These are phyloP conservation scores for Saksenaea vasiformis DNA, from an alignment of 371 early-diverging fungal species.

Conservation along the genomic window DNA sequence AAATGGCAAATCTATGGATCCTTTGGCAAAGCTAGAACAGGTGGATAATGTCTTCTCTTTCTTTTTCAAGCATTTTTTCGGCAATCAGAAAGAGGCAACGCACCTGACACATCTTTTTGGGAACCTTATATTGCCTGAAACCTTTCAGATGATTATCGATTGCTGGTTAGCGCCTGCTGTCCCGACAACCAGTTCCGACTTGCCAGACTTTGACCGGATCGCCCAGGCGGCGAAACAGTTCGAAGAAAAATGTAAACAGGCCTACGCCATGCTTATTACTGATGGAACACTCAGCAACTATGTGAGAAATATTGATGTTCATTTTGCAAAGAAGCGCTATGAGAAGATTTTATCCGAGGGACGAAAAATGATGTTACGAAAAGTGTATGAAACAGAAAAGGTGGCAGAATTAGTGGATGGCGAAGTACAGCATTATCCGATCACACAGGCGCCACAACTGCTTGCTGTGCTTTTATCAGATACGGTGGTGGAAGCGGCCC, in stretches of 20 bases:
- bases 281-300: conserved; percentile 9
- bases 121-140: conserved; percentile 22
- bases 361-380: conserved; percentile 43
- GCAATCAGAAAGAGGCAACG: not conserved
- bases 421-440: conserved; percentile 20
- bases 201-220: conserved; percentile 11
- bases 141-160: conserved; percentile 11
- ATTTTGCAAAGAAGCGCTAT: conserved; percentile 38
- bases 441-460: conserved; percentile 47
- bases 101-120: conserved; percentile 15
- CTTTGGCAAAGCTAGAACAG: not conserved
- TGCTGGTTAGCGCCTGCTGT: conserved; percentile 11
- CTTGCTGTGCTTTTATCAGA: conserved; percentile 32
- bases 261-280: not conserved
- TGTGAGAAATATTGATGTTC: conserved; percentile 34
- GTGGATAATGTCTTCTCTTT: not conserved
- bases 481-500: conserved; percentile 33
- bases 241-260: conserved; percentile 15
- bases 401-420: conserved; percentile 9
- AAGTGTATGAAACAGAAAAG: conserved; percentile 40
- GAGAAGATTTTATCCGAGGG: conserved; percentile 35
- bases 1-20: not conserved
- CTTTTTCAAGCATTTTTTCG: conserved; percentile 13
- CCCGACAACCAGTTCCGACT: conserved; percentile 13
- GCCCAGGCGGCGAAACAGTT: conserved; percentile 2